Base-by-base conservation (phyloP, 2,329 filamentous ascomycete genomes). In the Stemphylium lycopersici region DNA sequence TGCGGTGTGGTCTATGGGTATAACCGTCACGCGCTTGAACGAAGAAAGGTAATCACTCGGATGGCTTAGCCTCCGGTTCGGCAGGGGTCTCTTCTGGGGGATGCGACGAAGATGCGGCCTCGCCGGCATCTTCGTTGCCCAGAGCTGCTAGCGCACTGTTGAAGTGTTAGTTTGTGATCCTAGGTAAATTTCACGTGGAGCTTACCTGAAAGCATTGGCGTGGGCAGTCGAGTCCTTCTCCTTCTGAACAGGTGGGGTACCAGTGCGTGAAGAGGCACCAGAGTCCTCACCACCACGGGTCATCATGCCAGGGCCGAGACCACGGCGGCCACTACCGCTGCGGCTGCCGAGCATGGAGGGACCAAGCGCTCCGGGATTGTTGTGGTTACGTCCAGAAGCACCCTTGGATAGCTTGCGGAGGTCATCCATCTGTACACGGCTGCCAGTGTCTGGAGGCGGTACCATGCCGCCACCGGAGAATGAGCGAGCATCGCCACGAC, bases 151-250 rank as follows among this genome's bases (percentile, higher is more conserved):
- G 79, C 58, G 82, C 81, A 78, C 82, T 84, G 41, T 8, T 55
- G 55, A 31, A 16, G 36, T 50, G 58, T 71, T 61, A 72, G 62
- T 55, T 33, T 11, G 7, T 3, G 12, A 5, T 29, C 26, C 26
- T 16, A 22, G 15, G 11, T 26, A 7, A 43, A 12, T 4, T 16
- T 1, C 2, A 36, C n/a, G 8, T 3, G 13, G 24, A 34, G 66
- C 89, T 83, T 86, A 97, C 93, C 91, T 93, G 81, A 96, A 99
- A 66, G 93, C 89, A 81, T 99, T 99, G 65, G 88, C 86, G 71
- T 77, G 73, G 29, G 90, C 90, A 55, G 86, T 88, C 64, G 86
- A 81, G 76, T 88, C 86, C 69, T 83, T 82, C 67, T 84, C 81
- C 68, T 86, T 85, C 67, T 82, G 80, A 20, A 82, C 81, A 40